These are phyloP conservation scores for Scleromitrula shiraiana DNA, from an alignment of 2,329 filamentous ascomycete genomes.

Conservation along the genomic window DNA sequence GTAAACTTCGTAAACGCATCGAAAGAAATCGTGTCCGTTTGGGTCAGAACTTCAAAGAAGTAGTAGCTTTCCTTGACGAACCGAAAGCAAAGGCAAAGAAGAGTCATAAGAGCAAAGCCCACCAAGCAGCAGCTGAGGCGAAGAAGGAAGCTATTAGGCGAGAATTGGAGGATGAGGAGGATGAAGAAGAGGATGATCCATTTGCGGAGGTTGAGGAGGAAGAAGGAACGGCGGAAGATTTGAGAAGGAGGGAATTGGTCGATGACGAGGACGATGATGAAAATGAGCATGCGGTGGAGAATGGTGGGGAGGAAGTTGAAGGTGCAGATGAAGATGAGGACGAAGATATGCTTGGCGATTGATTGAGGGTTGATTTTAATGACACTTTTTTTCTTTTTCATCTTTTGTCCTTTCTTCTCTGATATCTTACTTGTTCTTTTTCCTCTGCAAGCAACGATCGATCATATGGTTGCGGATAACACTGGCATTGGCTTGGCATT, in stretches of 20 bases:
- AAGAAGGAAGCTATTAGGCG: constrained; percentile 36
- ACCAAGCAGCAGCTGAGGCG: constrained; percentile 34
- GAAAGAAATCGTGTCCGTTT: constrained; percentile 72
- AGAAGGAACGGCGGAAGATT: constrained; percentile 51
- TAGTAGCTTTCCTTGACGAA: constrained; percentile 72
- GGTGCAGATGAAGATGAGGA: constrained; percentile 25
- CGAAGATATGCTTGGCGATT: constrained; percentile 38
- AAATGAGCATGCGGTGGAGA: constrained; percentile 29
- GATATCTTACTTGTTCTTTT: not conserved
- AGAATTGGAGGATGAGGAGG: constrained; percentile 21
- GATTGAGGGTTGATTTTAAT: constrained; percentile 8
- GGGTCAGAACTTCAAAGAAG: constrained; percentile 77
- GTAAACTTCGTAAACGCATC: constrained; percentile 62
- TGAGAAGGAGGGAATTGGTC: constrained; percentile 46
- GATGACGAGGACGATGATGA: constrained; percentile 39
- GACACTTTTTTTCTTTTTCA: not conserved
- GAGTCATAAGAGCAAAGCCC: constrained; percentile 33
- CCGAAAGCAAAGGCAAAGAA: constrained; percentile 42
- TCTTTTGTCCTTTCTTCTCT: not conserved
- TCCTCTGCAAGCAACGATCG: not conserved
- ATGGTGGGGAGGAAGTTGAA: constrained; percentile 24
- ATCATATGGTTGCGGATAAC: not conserved
- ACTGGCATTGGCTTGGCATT: not conserved
- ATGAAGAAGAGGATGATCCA: constrained; percentile 31
- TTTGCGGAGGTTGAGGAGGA: constrained; percentile 44